Evolutionary conservation across 2,329 filamentous ascomycete genomes (phyloP), one percentile per base, ranked within the genome.

Genomic region (Emmonsiellopsis sp.): DNA sequence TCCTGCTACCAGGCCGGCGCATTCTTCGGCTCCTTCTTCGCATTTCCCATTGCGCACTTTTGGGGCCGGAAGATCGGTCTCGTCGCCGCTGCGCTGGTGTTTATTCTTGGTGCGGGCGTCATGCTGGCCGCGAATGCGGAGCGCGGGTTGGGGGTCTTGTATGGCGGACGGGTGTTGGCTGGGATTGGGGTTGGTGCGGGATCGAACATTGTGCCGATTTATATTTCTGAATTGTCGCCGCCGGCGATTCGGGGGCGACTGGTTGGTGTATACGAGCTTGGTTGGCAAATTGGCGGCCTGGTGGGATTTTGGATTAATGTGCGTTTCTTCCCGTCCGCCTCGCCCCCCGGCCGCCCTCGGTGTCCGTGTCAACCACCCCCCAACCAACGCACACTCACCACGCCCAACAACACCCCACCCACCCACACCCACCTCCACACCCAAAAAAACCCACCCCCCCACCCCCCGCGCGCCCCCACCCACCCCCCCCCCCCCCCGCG

Each of bases 1-100:
- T 89, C 85, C 31, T 80, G 86, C 9, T 91, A 88, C 71, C 88
- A 92, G 69, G 88, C 87, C 8, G 87, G 87, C 55, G 87, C 87
- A 55, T 91, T 93, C 73, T 91, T 92, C 61, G 88, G 88, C 49
- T 81, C 84, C n/a, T 71, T 89, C 42, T 77, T 80, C 55, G 85
- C 83, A 53, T 90, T 86, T 60, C 76, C 74, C 7, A 77, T 81
- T 36, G 82, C 79, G 33, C 83, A 85, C 72, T 87, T 79, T 65
- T 72, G 85, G 57, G 87, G 87, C 32, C 79, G 87, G 21, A 81
- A 80, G 62, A 79, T 76, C 64, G 84, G 81, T 21, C 74, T 91
- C 2, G 71, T 83, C 57, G 58, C 82, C 46, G 86, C 84, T 64
- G 71, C 77, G 2, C 52, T 78, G 36, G 60, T 91, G 57, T 91